Evolutionary conservation across 306 rosid genomes (phyloP).

Genomic region (Mimosa bimucronata): DNA sequence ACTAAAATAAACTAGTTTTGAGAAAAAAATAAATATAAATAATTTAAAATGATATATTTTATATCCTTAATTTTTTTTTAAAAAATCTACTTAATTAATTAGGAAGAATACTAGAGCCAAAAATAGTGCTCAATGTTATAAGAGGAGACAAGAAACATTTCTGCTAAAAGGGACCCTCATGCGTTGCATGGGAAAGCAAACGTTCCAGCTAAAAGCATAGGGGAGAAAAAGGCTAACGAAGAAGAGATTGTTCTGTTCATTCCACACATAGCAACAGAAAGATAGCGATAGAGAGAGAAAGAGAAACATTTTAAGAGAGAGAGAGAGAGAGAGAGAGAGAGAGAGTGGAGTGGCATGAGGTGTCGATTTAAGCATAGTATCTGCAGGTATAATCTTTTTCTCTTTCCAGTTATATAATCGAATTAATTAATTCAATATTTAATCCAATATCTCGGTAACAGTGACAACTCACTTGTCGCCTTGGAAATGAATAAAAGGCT

Average conservation of each 20-base stretch:
- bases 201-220: not conserved
- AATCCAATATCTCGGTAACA: slow-evolving; percentile 13
- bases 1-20: too few relatives aligned
- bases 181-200: not conserved
- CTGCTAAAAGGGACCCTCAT: not conserved
- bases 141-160: not conserved
- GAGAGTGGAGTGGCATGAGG: slow-evolving; percentile 43
- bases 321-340: not conserved
- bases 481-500: slow-evolving; percentile 19
- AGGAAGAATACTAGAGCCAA: too few relatives aligned
- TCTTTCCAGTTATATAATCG: not conserved
- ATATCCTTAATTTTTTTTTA: too few relatives aligned
- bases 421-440: not conserved
- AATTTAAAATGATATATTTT: too few relatives aligned
- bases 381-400: slow-evolving; percentile 20
- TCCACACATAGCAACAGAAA: not conserved
- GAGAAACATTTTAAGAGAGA: not conserved
- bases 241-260: not conserved
- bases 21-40: too few relatives aligned
- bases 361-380: slow-evolving; percentile 42
- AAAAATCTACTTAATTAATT: too few relatives aligned
- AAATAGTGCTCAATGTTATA: not conserved
- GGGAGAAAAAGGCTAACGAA: not conserved
- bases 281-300: slow-evolving; percentile 4
- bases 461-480: slow-evolving; percentile 43